Conservation (phyloP, 2,329 filamentous ascomycete genomes). For the Acrocalymma vagum region DNA sequence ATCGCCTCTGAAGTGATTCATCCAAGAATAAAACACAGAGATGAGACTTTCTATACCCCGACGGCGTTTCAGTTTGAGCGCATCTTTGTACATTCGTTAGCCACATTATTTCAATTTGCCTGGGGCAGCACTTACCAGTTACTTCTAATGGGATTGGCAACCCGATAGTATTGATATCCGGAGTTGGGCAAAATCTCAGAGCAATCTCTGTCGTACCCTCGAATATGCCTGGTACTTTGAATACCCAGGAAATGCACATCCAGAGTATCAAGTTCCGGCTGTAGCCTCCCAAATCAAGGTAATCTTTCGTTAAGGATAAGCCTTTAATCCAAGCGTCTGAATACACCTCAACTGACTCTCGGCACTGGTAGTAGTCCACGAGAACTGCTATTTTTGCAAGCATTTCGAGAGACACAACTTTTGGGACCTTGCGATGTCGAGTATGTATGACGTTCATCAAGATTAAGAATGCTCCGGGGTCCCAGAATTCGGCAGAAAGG, state of each 20-base stretch:
- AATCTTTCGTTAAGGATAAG: slow-evolving; percentile 6
- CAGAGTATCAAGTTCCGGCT: slow-evolving; percentile 28
- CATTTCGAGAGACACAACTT: slow-evolving; percentile 46
- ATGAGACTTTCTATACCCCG: slow-evolving; percentile 10
- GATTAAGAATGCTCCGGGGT: slow-evolving; percentile 50
- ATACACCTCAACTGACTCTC: slow-evolving; percentile 54
- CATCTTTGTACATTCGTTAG: slow-evolving; percentile 7
- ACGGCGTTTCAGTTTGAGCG: slow-evolving; percentile 11
- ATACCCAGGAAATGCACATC: slow-evolving; percentile 30
- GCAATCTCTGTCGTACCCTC: slow-evolving; percentile 10
- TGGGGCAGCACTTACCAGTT: slow-evolving; percentile 8
- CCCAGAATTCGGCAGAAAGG: slow-evolving; percentile 19
- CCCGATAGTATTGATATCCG: slow-evolving; percentile 9
- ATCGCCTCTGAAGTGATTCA: too few species aligned
- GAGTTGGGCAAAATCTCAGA: slow-evolving; percentile 9
- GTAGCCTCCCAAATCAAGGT: slow-evolving; percentile 16
- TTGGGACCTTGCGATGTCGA: slow-evolving; percentile 49
- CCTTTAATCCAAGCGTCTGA: slow-evolving; percentile 52
- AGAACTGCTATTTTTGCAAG: slow-evolving; percentile 56
- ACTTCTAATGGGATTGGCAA: slow-evolving; percentile 16
- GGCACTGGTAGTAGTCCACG: slow-evolving; percentile 52
- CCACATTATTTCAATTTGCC: background rate
- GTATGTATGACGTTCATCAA: slow-evolving; percentile 58
- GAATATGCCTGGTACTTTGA: slow-evolving; percentile 18
- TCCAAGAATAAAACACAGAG: slow-evolving; percentile 5